Percentiles rank a stretch among this genome's conserved stretches.
Conservation (phyloP, 148 eudicot species). For the Rhododendron williamsianum region DNA sequence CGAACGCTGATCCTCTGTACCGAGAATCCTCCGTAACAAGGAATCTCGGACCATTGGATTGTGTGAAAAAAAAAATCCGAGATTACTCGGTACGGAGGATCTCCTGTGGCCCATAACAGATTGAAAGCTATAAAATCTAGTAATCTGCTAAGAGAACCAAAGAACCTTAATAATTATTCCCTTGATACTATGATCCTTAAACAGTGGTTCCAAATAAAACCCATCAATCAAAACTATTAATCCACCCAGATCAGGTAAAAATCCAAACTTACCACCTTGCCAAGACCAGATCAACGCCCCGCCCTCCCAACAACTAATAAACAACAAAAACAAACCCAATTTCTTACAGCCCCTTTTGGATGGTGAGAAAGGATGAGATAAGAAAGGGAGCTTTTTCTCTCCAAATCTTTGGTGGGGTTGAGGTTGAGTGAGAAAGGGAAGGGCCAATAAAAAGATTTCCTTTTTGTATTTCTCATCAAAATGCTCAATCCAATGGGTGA, state of each 20-base stretch:
- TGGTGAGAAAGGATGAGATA: not conserved
- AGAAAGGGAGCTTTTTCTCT: not conserved
- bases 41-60: not conserved
- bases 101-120: not conserved
- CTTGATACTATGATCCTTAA: not conserved
- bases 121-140: not conserved
- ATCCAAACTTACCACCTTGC: not conserved
- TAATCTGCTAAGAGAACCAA: not conserved
- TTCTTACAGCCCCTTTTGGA: not conserved
- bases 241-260: not conserved
- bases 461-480: no score
- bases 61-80: no score
- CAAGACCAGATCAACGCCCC: not conserved
- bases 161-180: not conserved
- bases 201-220: not conserved
- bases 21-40: not conserved
- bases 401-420: no score
- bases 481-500: not conserved
- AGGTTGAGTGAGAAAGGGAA: no score
- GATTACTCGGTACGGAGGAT: no score
- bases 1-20: not conserved
- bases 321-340: not conserved
- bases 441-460: not conserved
- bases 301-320: not conserved
- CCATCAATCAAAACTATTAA: not conserved